These are phyloP conservation scores for Ophiocordyceps camponoti-leonardi DNA, from an alignment of 2,329 filamentous ascomycete species.

Conservation along the genomic window DNA sequence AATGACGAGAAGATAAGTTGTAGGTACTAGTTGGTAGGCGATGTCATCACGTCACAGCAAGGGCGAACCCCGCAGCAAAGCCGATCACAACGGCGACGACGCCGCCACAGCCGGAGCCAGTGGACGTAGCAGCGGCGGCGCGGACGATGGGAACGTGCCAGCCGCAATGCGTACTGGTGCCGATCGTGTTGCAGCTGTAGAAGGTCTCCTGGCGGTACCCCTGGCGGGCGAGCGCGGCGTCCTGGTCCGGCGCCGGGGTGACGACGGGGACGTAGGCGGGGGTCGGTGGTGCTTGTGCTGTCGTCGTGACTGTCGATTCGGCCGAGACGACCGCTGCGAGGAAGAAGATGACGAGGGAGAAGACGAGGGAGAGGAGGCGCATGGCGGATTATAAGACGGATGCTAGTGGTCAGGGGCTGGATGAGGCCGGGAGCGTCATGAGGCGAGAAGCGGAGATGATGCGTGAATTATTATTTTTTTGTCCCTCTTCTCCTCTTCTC, in stretches of 20 bases:
- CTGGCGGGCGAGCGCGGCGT: conserved; percentile 11
- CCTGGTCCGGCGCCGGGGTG: conserved; percentile 15
- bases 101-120: not conserved
- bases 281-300: conserved; percentile 2
- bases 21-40: too few species aligned
- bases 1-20: not conserved
- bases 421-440: too few species aligned
- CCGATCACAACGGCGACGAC: not conserved
- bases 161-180: conserved; percentile 14
- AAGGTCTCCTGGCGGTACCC: conserved; percentile 16
- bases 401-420: too few species aligned
- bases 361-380: not conserved
- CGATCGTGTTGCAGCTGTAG: conserved; percentile 15
- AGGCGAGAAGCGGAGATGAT: too few species aligned
- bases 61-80: not conserved
- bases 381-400: not conserved
- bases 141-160: conserved; percentile 17
- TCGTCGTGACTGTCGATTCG: not conserved
- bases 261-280: conserved; percentile 12
- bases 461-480: too few species aligned
- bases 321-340: not conserved
- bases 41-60: not conserved
- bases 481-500: too few species aligned
- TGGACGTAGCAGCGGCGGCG: conserved; percentile 9
- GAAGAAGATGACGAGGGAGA: too few species aligned